Evolutionary conservation across 129 eudicot species (phyloP), one percentile per base, ranked within the genome.

Genomic region (Erigeron canadensis): DNA sequence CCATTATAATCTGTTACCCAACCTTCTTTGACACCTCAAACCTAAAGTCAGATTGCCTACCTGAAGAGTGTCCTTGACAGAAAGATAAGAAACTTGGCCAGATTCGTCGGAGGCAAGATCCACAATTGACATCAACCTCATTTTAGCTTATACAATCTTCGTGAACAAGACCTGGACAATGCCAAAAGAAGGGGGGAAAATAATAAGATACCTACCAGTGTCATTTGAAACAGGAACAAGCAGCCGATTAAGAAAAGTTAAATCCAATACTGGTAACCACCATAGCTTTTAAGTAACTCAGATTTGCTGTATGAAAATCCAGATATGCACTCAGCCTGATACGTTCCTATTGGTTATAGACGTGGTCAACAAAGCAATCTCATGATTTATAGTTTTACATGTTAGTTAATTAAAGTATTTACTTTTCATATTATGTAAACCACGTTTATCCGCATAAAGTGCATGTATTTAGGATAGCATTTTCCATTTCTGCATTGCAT

Each of bases 41-140:
- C 28, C 22, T 12, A 9, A 51, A 71, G 39, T 47, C 37, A 48
- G 45, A 10, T 34, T 57, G 64, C 45, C 7, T 42, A 91, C 97
- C 81, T 75, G 75, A 48, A 92, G 88, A 15, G 89, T 85, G 11
- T 83, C 86, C 87, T 85, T 86, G 71, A 92, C 82, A 34, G 83
- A 55, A 50, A 86, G 79, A 75, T 83, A 87, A n/a, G 91, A 75
- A 74, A 92, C 87, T 76, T 84, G 86, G 22, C 88, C 88, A 70
- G 89, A 84, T 76, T 78, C 88, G 75, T 69, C 64, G 8, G 81
- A 70, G 63, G 91, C 98, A 78, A 89, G 98, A 80, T 83, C 89
- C 38, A 89, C 89, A 70, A 92, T 73, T 57, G 98, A 86, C 81
- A 89, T 74, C 85, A 92, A 71, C 71, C 91, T 85, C 98, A 92